Percentiles rank a stretch among this genome's conserved stretches.
These are phyloP conservation scores for Hericium rajendrae DNA, from an alignment of 768 basidiomycete species.

Conservation along the genomic window DNA sequence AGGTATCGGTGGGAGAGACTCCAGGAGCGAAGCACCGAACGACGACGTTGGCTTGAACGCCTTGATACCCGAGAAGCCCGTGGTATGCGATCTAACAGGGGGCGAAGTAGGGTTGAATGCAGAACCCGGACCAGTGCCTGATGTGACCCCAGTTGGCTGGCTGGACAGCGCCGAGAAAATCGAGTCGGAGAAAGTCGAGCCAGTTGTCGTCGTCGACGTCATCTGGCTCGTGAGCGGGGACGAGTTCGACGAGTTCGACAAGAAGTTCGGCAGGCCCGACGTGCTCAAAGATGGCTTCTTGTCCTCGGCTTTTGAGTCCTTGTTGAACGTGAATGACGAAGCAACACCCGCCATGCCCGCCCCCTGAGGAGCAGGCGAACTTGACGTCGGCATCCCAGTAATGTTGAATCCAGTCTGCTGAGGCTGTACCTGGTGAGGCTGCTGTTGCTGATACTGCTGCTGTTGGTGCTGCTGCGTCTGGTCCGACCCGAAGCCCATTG, in stretches of 20 bases:
- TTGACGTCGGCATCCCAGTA: background rate
- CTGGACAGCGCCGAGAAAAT: constrained; percentile 37
- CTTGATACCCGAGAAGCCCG: constrained; percentile 42
- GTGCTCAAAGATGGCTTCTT: constrained; percentile 9
- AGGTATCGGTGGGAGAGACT: constrained; percentile 56
- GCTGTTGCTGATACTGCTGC: background rate
- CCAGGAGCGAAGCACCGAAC: constrained; percentile 42
- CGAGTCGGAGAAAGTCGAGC: constrained; percentile 37
- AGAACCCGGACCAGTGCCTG: constrained; percentile 8
- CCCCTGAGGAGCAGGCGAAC: constrained; percentile 9
- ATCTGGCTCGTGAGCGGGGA: constrained; percentile 6
- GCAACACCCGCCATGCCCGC: constrained; percentile 61
- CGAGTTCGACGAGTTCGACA: background rate
- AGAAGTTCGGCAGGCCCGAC: constrained; percentile 1
- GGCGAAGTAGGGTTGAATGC: constrained; percentile 16
- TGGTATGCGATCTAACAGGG: constrained; percentile 30
- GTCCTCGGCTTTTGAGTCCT: constrained; percentile 19
- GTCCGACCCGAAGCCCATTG: constrained; percentile 34
- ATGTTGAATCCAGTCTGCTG: constrained; percentile 9
- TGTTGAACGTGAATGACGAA: constrained; percentile 54
- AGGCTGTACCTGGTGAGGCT: background rate
- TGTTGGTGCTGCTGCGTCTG: constrained; percentile 8
- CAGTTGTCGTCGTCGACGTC: constrained; percentile 28
- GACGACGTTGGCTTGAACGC: constrained; percentile 45
- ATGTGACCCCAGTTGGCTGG: constrained; percentile 41